Conservation (phyloP, 139 green algal genomes). For the Pseudopediastrum boryanum region DNA sequence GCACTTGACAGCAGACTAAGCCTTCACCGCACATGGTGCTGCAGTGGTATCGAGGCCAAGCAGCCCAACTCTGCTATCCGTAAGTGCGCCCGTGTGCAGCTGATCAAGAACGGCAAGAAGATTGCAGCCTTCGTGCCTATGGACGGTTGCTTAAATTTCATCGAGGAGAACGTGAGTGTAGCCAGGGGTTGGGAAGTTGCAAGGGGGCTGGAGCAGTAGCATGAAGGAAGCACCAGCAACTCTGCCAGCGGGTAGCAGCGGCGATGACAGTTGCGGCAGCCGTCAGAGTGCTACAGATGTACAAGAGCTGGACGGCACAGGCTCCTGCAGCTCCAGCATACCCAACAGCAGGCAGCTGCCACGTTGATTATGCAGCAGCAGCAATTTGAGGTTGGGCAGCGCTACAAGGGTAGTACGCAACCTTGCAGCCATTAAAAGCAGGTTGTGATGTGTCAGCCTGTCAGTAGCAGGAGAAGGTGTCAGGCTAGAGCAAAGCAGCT, state of each 20-base stretch:
- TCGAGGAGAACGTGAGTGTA: constrained; percentile 97
- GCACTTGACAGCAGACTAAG: not conserved
- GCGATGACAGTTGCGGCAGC: not conserved
- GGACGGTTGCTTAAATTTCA: constrained; percentile 99
- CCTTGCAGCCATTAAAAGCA: too few species aligned
- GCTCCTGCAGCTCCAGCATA: constrained; percentile 2
- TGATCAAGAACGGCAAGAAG: constrained; percentile 99
- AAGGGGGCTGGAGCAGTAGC: not conserved
- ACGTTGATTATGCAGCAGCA: not conserved
- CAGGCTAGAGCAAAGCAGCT: too few species aligned
- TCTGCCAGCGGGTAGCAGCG: not conserved
- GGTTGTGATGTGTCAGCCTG: too few species aligned
- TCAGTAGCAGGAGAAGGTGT: too few species aligned
- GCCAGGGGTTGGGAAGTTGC: not conserved
- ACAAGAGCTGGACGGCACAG: not conserved
- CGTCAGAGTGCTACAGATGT: not conserved
- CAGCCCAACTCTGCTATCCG: constrained; percentile 99
- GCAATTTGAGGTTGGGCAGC: not conserved
- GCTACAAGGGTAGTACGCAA: too few species aligned
- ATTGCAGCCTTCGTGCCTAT: constrained; percentile 99
- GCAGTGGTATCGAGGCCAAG: constrained; percentile 99
- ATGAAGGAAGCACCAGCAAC: not conserved
- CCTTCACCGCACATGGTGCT: not conserved
- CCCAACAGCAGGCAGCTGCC: not conserved
- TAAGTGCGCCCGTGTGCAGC: constrained; percentile 99